phyloP scores from a whole-genome alignment of 2,329 filamentous ascomycete genomes.

The Aspergillus pseudoglaucus region DNA sequence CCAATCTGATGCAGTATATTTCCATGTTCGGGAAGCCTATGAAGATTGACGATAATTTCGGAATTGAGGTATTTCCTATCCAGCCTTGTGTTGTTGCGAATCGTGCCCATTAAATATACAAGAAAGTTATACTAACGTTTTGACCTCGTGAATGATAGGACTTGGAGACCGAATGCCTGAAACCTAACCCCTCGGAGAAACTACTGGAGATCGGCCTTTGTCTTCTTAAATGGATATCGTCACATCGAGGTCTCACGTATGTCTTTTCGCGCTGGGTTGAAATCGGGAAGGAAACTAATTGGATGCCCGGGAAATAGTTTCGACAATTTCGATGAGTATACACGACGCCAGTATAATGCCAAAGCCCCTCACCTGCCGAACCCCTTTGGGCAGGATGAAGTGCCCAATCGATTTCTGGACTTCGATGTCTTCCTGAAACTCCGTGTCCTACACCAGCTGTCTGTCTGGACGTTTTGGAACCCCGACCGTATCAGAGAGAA shows the following conservation, averaged over 20 bases:
- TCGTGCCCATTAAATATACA: neutral
- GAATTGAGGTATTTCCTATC: constrained; percentile 67
- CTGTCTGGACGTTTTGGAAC: constrained; percentile 80
- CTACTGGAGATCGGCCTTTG: constrained; percentile 77
- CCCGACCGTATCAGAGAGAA: constrained; percentile 79
- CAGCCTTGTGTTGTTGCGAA: neutral
- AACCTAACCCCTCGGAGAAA: constrained; percentile 62
- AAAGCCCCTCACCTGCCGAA: constrained; percentile 68
- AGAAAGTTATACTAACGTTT: neutral
- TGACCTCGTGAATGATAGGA: constrained; percentile 52
- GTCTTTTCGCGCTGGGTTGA: constrained; percentile 29
- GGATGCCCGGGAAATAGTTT: constrained; percentile 45
- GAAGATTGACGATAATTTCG: constrained; percentile 82
- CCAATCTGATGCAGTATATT: constrained; percentile 88
- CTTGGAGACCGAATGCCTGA: constrained; percentile 81
- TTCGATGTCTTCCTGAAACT: constrained; percentile 80
- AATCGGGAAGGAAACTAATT: constrained; percentile 10
- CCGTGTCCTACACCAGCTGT: constrained; percentile 74
- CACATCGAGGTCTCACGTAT: constrained; percentile 85
- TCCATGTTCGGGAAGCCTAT: constrained; percentile 81
- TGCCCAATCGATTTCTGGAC: constrained; percentile 65
- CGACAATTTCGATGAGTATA: constrained; percentile 90
- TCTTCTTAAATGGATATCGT: constrained; percentile 87
- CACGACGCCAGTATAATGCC: constrained; percentile 77
- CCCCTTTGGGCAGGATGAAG: constrained; percentile 74